These are phyloP conservation scores for Lactarius tabidus DNA, from an alignment of 768 basidiomycete species.

Conservation along the genomic window DNA sequence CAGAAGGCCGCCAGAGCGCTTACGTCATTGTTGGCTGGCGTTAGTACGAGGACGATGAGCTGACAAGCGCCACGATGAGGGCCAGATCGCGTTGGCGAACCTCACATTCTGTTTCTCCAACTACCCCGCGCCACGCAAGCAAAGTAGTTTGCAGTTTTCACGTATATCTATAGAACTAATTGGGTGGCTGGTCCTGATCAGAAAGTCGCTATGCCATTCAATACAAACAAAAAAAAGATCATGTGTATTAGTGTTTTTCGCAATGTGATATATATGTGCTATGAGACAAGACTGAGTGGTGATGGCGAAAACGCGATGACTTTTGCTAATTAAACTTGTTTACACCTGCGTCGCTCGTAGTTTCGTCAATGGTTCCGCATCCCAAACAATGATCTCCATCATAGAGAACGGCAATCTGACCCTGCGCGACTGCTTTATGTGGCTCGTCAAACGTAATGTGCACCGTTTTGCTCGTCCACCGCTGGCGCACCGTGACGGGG, in stretches of 20 bases:
- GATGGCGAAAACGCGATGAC: not conserved
- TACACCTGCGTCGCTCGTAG: not conserved
- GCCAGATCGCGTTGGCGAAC: not conserved
- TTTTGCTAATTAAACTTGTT: not conserved
- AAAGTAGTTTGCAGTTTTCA: constrained; percentile 4
- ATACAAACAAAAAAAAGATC: not conserved
- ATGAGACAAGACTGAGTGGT: not conserved
- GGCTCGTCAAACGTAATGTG: constrained; percentile 55
- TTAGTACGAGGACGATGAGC: not conserved
- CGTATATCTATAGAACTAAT: constrained; percentile 2
- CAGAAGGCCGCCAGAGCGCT: constrained; percentile 4
- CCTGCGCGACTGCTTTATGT: constrained; percentile 66
- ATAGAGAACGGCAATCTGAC: constrained; percentile 78
- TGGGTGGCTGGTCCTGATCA: constrained; percentile 3
- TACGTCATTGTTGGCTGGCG: not conserved
- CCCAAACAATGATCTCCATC: constrained; percentile 78
- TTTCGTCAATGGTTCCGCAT: constrained; percentile 58
- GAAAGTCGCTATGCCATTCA: constrained; percentile 8
- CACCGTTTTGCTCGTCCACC: constrained; percentile 26
- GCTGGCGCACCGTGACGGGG: constrained; percentile 25
- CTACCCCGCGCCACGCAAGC: not conserved
- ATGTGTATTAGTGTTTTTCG: not conserved
- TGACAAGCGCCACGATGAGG: not conserved
- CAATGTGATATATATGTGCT: not conserved
- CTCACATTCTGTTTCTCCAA: not conserved